These are phyloP conservation scores for Kodamaea anthophila DNA, from an alignment of 1,139 yeast species.

Conservation along the genomic window DNA sequence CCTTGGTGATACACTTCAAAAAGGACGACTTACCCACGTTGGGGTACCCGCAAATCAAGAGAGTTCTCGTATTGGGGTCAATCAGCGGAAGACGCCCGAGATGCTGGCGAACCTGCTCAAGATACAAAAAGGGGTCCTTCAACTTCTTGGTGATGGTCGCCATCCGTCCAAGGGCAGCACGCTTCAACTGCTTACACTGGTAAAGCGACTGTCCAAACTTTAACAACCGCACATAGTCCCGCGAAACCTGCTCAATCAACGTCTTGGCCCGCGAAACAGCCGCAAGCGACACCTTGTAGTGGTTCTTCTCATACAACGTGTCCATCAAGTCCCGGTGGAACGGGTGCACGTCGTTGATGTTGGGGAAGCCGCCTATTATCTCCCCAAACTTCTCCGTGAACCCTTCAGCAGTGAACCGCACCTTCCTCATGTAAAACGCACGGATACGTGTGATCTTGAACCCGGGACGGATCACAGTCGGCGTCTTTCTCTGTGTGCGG, in stretches of 20 bases:
- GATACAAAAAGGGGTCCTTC: conserved; percentile 86
- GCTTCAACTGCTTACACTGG: conserved; percentile 96
- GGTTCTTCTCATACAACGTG: conserved; percentile 94
- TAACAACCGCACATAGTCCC: conserved; percentile 89
- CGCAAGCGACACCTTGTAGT: conserved; percentile 94
- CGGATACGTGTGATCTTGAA: conserved; percentile 94
- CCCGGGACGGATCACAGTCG: conserved; percentile 95
- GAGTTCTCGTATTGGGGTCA: conserved; percentile 97
- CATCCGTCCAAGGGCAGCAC: conserved; percentile 99
- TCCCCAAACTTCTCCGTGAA: conserved; percentile 88
- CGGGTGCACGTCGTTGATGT: conserved; percentile 95
- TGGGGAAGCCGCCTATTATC: conserved; percentile 83
- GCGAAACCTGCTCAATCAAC: conserved; percentile 87
- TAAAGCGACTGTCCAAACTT: conserved; percentile 96
- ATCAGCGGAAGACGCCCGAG: conserved; percentile 96
- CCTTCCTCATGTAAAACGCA: conserved; percentile 98
- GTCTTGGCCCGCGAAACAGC: conserved; percentile 92
- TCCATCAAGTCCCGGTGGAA: conserved; percentile 98
- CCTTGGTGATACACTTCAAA: conserved; percentile 87
- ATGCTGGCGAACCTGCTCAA: conserved; percentile 98
- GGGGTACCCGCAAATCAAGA: conserved; percentile 96
- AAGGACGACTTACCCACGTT: conserved; percentile 98
- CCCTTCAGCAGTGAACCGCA: conserved; percentile 92
- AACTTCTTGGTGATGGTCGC: conserved; percentile 93
- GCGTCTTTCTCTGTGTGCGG: conserved; percentile 97